A percentile compares a stretch with the other conserved stretches of the same genome.
Conservation (phyloP, 2,329 filamentous ascomycete species). For the Fusarium pseudonygamai region DNA sequence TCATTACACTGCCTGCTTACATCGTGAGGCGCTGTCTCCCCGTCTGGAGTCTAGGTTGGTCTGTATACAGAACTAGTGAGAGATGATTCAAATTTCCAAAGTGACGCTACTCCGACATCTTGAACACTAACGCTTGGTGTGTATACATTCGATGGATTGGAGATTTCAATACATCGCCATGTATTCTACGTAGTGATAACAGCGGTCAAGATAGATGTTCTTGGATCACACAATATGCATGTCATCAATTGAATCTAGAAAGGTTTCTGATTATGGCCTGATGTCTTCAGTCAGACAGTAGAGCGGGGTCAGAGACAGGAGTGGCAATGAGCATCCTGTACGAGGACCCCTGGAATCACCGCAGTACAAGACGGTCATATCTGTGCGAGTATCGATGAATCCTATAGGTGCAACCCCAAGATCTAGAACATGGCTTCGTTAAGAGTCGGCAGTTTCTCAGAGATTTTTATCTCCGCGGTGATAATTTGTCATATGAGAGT, state of each 20-base stretch:
- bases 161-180: neutral
- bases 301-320: rapidly evolving
- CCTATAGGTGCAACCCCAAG: neutral
- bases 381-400: neutral
- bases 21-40: neutral
- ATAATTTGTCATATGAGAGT: neutral
- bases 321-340: neutral
- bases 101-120: neutral
- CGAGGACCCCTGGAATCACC: neutral
- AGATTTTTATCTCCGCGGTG: neutral
- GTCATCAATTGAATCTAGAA: neutral
- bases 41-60: rapidly evolving
- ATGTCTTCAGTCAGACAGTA: neutral
- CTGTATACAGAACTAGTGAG: neutral
- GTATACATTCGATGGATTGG: neutral
- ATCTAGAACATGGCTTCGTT: neutral
- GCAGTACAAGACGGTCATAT: neutral
- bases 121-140: neutral
- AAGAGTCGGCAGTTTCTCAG: neutral
- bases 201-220: no score
- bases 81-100: rapidly evolving
- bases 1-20: neutral
- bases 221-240: neutral
- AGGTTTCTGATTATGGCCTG: no score
- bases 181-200: rapidly evolving